Evolutionary conservation across 2,329 filamentous ascomycete species (phyloP).

Genomic region (Curvularia verruculosa): DNA sequence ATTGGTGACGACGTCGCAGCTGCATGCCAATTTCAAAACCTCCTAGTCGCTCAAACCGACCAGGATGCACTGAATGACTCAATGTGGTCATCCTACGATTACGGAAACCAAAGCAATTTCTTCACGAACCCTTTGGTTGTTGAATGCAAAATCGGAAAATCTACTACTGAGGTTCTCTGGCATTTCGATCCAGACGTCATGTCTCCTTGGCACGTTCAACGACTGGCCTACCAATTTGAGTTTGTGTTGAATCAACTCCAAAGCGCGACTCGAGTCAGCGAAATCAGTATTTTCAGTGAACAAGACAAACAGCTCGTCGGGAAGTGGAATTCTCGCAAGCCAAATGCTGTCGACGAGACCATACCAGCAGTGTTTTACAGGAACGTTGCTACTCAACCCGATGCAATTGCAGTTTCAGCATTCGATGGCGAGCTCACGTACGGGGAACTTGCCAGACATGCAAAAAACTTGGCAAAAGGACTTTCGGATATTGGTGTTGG

Average conservation of each 20-base stretch:
- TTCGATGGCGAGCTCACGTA: constrained; percentile 43
- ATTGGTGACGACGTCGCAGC: constrained; percentile 60
- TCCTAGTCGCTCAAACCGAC: constrained; percentile 59
- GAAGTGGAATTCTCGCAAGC: constrained; percentile 33
- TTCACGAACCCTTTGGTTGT: constrained; percentile 45
- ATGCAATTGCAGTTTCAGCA: constrained; percentile 33
- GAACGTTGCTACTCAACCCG: constrained; percentile 25
- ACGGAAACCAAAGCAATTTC: constrained; percentile 38
- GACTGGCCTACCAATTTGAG: constrained; percentile 39
- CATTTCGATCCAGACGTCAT: constrained; percentile 39
- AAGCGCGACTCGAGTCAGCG: constrained; percentile 25
- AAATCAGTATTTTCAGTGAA: constrained; percentile 36
- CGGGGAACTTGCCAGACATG: constrained; percentile 28
- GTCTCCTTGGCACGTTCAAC: constrained; percentile 38
- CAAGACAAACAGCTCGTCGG: constrained; percentile 34
- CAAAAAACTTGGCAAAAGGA: constrained; percentile 36
- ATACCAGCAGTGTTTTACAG: constrained; percentile 35
- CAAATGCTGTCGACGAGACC: constrained; percentile 31
- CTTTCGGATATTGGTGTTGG: constrained; percentile 41
- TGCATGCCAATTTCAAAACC: constrained; percentile 63
- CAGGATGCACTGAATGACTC: constrained; percentile 30
- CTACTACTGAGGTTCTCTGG: constrained; percentile 29
- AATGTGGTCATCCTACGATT: constrained; percentile 38
- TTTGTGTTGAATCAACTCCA: constrained; percentile 37
- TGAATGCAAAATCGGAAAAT: constrained; percentile 34